A percentile compares a stretch with the other conserved stretches of the same genome.
These are phyloP conservation scores for Tremellales sp. DNA, from an alignment of 1,284 basidiomycete species.

Conservation along the genomic window DNA sequence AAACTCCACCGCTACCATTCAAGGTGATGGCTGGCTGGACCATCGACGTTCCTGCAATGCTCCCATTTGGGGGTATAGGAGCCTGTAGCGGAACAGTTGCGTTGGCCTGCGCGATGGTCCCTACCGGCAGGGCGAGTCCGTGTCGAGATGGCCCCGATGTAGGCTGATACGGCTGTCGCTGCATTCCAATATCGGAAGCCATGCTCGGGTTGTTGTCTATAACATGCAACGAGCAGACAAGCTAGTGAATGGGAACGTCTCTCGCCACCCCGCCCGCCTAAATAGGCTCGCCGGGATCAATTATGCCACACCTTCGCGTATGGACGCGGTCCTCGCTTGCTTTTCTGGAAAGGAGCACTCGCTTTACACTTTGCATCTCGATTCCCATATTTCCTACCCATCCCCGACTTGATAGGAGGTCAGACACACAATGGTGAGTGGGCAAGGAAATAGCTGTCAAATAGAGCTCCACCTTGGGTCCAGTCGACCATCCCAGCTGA, in stretches of 20 bases:
- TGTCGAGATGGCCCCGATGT: conserved; percentile 1
- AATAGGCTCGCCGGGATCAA: background rate
- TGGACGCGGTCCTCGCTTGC: background rate
- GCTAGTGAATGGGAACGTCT: background rate
- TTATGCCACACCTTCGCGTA: background rate
- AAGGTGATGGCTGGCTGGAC: background rate
- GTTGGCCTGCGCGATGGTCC: conserved; percentile 10
- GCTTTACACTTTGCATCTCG: too few relatives aligned
- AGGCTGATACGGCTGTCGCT: conserved; percentile 2
- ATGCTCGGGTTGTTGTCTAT: background rate
- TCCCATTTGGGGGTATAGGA: background rate
- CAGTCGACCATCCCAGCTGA: background rate
- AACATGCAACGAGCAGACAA: background rate
- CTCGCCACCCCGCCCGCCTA: too few relatives aligned
- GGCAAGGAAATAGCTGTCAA: background rate
- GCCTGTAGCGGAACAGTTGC: conserved; percentile 1
- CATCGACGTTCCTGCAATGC: background rate
- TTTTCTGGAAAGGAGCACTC: too few relatives aligned
- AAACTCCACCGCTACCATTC: background rate
- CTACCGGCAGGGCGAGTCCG: conserved; percentile 3
- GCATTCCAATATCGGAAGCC: conserved; percentile 3
- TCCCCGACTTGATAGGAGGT: background rate
- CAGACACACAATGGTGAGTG: background rate
- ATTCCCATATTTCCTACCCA: too few relatives aligned
- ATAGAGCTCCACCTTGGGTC: background rate